These are phyloP conservation scores for Epichloe brachyelytri DNA, from an alignment of 2,329 filamentous ascomycete genomes.

Conservation along the genomic window DNA sequence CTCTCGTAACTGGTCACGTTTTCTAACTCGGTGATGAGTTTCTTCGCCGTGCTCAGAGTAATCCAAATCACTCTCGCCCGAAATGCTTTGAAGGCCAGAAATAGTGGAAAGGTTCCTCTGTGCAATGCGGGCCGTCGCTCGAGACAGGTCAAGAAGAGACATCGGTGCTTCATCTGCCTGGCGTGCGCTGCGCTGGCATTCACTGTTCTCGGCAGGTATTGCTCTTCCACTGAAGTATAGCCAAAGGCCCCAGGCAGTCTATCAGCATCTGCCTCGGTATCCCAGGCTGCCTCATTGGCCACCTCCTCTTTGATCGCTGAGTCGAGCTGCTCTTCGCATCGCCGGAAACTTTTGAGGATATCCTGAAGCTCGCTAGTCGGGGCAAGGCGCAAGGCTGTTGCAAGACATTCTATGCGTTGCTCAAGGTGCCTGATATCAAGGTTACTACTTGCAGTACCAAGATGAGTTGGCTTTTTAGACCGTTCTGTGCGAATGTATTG, in stretches of 20 bases:
- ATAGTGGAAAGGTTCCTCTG: constrained; percentile 45
- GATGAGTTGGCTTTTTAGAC: constrained; percentile 43
- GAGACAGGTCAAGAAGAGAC: constrained; percentile 51
- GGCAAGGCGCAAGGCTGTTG: constrained; percentile 61
- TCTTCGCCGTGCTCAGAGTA: constrained; percentile 14
- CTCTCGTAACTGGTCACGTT: constrained; percentile 58
- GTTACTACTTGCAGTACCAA: constrained; percentile 47
- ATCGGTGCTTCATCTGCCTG: constrained; percentile 44
- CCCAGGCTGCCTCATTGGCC: constrained; percentile 57
- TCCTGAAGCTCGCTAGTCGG: constrained; percentile 58
- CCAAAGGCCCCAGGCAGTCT: constrained; percentile 44
- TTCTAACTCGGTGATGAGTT: constrained; percentile 38
- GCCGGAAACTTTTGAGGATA: constrained; percentile 60
- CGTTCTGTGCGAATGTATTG: constrained; percentile 49
- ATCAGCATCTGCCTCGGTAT: constrained; percentile 48
- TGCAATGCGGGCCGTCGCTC: constrained; percentile 46
- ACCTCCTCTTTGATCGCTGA: constrained; percentile 53
- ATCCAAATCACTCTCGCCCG: constrained; percentile 6
- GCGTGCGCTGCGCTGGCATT: constrained; percentile 22
- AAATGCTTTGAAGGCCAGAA: constrained; percentile 32
- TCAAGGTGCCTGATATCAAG: constrained; percentile 58
- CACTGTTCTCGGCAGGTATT: constrained; percentile 19
- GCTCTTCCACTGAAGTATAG: constrained; percentile 13
- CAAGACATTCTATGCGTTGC: constrained; percentile 69
- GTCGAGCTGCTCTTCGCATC: constrained; percentile 67